Evolutionary conservation across 2,329 filamentous ascomycete genomes (phyloP).

Genomic region (Aspergillus sp.): DNA sequence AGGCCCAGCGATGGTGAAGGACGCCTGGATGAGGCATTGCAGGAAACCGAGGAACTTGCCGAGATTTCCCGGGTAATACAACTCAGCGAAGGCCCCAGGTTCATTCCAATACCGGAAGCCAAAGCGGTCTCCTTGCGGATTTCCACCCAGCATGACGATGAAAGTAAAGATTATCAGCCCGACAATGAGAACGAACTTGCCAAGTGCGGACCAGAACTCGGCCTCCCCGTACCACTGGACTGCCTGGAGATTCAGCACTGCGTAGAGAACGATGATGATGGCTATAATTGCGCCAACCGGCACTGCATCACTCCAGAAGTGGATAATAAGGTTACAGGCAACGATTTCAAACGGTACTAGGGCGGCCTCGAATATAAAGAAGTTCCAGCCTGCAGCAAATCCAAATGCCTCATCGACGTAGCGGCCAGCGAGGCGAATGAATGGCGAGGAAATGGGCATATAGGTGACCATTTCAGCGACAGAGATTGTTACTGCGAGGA

Average conservation of each 20-base stretch:
- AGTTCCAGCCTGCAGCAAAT: conserved; percentile 49
- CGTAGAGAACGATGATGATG: conserved; percentile 39
- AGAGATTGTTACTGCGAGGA: no score
- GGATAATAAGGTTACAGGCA: conserved; percentile 42
- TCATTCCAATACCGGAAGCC: conserved; percentile 62
- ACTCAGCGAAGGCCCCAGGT: conserved; percentile 35
- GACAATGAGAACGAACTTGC: conserved; percentile 65
- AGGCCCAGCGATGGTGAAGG: conserved; percentile 62
- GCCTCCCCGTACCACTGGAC: conserved; percentile 11
- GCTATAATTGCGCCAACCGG: conserved; percentile 35
- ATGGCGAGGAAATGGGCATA: conserved; percentile 9
- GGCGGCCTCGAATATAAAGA: conserved; percentile 46
- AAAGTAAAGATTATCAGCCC: conserved; percentile 71
- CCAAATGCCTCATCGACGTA: conserved; percentile 49
- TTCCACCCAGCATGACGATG: conserved; percentile 74
- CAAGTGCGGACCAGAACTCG: conserved; percentile 12
- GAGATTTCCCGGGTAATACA: conserved; percentile 58
- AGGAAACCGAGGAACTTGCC: conserved; percentile 55
- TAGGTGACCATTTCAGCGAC: neutral
- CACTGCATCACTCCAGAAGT: conserved; percentile 40
- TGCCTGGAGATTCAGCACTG: conserved; percentile 17
- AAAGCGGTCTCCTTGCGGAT: conserved; percentile 66
- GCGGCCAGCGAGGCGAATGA: conserved; percentile 42
- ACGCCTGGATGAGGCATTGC: conserved; percentile 68
- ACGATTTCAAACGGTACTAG: conserved; percentile 44